Evolutionary conservation across 345 rosid genomes (phyloP), one percentile per base, ranked within the genome.

Genomic region (Heritiera fomes): DNA sequence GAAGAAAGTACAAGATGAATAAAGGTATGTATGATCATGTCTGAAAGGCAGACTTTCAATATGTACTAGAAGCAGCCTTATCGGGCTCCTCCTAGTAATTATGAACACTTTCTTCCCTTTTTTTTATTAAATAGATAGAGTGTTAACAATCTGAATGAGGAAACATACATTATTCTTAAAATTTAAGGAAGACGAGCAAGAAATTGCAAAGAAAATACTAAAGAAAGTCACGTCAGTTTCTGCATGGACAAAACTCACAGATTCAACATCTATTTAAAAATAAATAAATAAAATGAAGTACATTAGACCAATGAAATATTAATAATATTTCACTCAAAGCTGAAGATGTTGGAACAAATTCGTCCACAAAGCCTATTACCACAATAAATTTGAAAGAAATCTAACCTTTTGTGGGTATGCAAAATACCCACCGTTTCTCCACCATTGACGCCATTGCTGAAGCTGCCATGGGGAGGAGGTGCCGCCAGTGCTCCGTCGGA

Each of bases 241-340:
- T n/a, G n/a, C n/a, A n/a, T n/a, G n/a, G n/a, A n/a, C n/a, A n/a
- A n/a, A n/a, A n/a, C n/a, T n/a, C n/a, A n/a, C n/a, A n/a, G 61
- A 30, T 71, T 32, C 61, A 15, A 52, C 60, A 32, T 72, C 47
- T 52, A 71, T 50, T 72, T 32, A 17, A 52, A 47, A 32, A 15
- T 34, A 34, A 71, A 50, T 13, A 50, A 52, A 15, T 50, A 71
- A 52, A 72, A 72, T 30, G 14, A 34, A 52, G 47, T 18, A 34
- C 46, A 53, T 18, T 41, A 52, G 9, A 72, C 46, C 47, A 52
- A 32, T 34, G 38, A 72, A 72, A 34, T 17, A 72, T 53, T 72
- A 53, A 17, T 72, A 41, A 53, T 17, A 53, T 34, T 72, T 73
- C 62, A 18, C 63, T 73, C 63, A 73, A 53, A 73, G 62, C 10